Base-by-base conservation (phyloP, 2,329 filamentous ascomycete species). In the Monilinia fructicola region DNA sequence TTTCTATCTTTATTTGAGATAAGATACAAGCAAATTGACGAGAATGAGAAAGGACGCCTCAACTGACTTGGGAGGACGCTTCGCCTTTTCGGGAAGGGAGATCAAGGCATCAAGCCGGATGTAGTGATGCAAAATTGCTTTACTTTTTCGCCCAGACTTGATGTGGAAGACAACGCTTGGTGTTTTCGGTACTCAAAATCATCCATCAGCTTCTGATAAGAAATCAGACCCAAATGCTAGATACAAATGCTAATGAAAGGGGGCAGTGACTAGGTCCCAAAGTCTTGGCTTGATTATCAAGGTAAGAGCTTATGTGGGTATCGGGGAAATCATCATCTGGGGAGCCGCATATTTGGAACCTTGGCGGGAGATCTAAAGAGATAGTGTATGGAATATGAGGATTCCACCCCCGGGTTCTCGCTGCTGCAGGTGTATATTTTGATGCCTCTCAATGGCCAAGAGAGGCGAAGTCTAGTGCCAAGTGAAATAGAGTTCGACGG, bases 401-500 rank as follows among this genome's bases (percentile, higher is more conserved):
- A 7, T 40, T 18, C 11, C 31, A 7, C 31, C 5, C 6, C 16
- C n/a, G 53, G 62, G 23, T 58, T 42, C 16, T 26, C 4, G 18
- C 28, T 58, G 26, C 11, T 38, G 21, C 31, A 38, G 48, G n/a
- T 56, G 28, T 64, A 26, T 12, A 14, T 26, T 5, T 26, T 58
- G 42, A 28, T 44, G 7, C 11, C 48, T 64, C 26, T 64, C 6
- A 65, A 42, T 65, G 42, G 62, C 62, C 62, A 65, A 65, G 62
- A 48, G 62, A 48, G 62, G 62, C 62, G 62, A 38, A 65, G 62
- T n/a, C 10, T 10, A 48, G 26, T 40, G 53, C 62, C 62, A 65
- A 65, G 62, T 59, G 62, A 59, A 65, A 64, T 50, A 65, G 44
- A 48, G 42, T 59, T 65, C 42, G 3, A 42, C 9, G n/a, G 53